Conservation (phyloP, 805 yeast species). For the Zygosaccharomyces pseudorouxii region DNA sequence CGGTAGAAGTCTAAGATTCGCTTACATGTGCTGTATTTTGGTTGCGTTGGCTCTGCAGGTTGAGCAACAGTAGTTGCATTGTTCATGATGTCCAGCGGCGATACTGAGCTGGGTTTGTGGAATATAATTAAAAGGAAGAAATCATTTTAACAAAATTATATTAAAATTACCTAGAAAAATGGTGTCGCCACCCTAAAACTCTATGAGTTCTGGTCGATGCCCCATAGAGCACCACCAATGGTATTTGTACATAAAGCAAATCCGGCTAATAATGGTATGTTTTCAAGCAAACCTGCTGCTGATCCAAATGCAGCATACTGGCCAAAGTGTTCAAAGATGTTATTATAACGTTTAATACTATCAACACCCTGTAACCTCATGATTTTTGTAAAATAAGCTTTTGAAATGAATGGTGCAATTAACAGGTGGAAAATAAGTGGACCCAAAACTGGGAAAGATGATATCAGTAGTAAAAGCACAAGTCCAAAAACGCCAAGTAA, state of each 20-base stretch:
- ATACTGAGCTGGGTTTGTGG: not conserved
- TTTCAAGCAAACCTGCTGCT: conserved; percentile 28
- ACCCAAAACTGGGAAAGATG: conserved; percentile 31
- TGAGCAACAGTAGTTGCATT: not conserved
- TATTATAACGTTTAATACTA: conserved; percentile 21
- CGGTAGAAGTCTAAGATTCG: not conserved
- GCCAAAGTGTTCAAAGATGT: conserved; percentile 27
- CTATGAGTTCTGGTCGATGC: conserved; percentile 13
- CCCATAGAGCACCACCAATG: conserved; percentile 27
- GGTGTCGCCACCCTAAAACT: not conserved
- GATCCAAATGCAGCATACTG: conserved; percentile 31
- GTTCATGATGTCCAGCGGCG: too few relatives aligned
- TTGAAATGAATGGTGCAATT: conserved; percentile 29
- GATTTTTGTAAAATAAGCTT: conserved; percentile 27
- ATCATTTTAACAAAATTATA: not conserved
- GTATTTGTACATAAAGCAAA: conserved; percentile 24
- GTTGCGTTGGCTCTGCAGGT: not conserved
- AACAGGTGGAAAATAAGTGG: conserved; percentile 26
- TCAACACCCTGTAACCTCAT: conserved; percentile 21
- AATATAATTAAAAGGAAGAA: not conserved
- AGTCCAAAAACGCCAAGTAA: conserved; percentile 15
- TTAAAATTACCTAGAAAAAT: not conserved
- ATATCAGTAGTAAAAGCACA: conserved; percentile 17
- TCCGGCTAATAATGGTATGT: conserved; percentile 29
- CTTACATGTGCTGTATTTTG: not conserved